Percentiles rank a stretch among this genome's conserved stretches.
Evolutionary conservation across 176 grass and related monocot genomes (phyloP).

Genomic region (Luzula sylvatica): DNA sequence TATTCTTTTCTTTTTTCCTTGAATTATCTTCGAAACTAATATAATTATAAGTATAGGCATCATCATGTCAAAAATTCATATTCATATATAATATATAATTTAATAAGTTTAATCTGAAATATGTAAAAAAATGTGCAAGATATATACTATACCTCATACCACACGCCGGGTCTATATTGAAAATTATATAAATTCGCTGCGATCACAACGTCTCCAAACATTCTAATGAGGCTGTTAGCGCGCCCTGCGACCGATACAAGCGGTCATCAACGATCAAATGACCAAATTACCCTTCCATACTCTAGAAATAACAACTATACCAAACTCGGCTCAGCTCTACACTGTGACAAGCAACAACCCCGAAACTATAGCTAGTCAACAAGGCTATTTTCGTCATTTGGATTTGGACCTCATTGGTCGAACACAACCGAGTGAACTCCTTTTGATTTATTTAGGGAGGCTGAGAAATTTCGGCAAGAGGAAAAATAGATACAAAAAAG

Average conservation of each 20-base stretch:
- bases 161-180: background rate
- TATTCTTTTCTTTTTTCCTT: too few relatives aligned
- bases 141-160: too few relatives aligned
- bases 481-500: background rate
- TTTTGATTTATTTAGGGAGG: constrained; percentile 19
- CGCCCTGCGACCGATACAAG: background rate
- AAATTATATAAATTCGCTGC: background rate
- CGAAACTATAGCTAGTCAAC: background rate
- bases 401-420: too few relatives aligned
- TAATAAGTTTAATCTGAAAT: too few relatives aligned
- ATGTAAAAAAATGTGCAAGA: too few relatives aligned
- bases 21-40: too few relatives aligned
- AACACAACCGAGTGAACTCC: constrained; percentile 2
- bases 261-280: constrained; percentile 12
- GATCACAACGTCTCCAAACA: background rate
- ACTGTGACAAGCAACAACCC: background rate
- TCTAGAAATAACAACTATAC: background rate
- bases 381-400: constrained; percentile 11
- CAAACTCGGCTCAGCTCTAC: background rate
- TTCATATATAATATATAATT: too few relatives aligned
- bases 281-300: background rate
- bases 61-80: too few relatives aligned
- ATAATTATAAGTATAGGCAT: too few relatives aligned
- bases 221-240: constrained; percentile 16
- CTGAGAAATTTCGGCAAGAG: background rate